Evolutionary conservation across 495 filamentous ascomycete genomes (phyloP).

Genomic region (Aspergillus sparsus): DNA sequence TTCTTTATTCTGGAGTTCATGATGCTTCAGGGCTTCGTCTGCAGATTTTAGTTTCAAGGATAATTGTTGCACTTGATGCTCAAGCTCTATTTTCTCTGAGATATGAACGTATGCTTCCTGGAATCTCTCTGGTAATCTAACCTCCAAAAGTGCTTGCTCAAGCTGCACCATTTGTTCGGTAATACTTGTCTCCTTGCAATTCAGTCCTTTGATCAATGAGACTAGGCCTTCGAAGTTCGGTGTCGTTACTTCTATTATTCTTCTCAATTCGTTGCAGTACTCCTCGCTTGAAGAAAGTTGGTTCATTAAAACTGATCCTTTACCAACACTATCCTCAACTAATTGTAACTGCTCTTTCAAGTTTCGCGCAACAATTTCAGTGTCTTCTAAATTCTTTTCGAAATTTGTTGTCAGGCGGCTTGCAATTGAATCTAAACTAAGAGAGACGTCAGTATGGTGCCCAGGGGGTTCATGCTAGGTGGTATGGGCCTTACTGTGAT

Average conservation of each 20-base stretch:
- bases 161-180: constrained; percentile 25
- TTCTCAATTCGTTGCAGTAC: constrained; percentile 20
- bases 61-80: constrained; percentile 27
- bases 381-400: constrained; percentile 20
- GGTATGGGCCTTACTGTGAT: constrained; percentile 26
- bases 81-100: constrained; percentile 30
- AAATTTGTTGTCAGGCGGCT: constrained; percentile 21
- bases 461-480: not conserved
- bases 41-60: constrained; percentile 21
- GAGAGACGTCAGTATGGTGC: not conserved
- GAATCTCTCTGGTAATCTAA: constrained; percentile 22
- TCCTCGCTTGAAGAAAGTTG: constrained; percentile 26
- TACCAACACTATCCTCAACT: constrained; percentile 24
- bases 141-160: constrained; percentile 26
- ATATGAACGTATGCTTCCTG: constrained; percentile 18
- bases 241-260: constrained; percentile 23
- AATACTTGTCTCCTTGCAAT: constrained; percentile 25
- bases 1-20: constrained; percentile 20
- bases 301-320: constrained; percentile 27
- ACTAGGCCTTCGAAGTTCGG: constrained; percentile 25
- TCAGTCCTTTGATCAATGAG: constrained; percentile 21
- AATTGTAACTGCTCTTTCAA: constrained; percentile 25
- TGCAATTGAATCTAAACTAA: constrained; percentile 27
- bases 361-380: constrained; percentile 11
- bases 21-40: constrained; percentile 21